Evolutionary conservation across 345 rosid species (phyloP).

Genomic region (Eucalyptus pumila): DNA sequence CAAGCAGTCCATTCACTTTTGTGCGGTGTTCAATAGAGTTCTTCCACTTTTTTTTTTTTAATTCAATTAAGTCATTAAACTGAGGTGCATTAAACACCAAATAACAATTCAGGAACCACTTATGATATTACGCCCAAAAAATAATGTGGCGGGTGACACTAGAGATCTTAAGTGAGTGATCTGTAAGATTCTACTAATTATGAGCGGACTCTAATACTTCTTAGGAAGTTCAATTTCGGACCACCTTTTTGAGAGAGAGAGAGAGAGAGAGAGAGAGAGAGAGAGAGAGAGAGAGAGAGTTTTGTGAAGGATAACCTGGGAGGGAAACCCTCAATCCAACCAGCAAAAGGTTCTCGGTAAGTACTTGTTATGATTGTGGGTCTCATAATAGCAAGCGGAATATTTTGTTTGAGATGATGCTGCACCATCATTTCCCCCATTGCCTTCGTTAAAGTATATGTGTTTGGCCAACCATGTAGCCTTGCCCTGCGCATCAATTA

Average conservation of each 20-base stretch:
- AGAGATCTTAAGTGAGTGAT: background rate
- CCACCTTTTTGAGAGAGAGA: background rate
- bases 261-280: background rate
- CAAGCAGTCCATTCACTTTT: too few relatives aligned
- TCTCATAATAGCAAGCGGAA: slow-evolving; percentile 12
- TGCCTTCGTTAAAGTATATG: slow-evolving; percentile 31
- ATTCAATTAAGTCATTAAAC: background rate
- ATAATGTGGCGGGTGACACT: background rate
- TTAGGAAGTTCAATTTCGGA: background rate
- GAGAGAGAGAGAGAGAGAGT: background rate
- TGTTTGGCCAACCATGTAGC: slow-evolving; percentile 30
- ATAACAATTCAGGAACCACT: background rate
- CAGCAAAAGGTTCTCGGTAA: slow-evolving; percentile 23
- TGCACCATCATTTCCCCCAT: slow-evolving; percentile 35
- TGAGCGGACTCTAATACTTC: background rate
- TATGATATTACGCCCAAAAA: background rate
- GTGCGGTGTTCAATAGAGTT: background rate
- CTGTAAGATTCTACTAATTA: background rate
- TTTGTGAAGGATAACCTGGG: background rate
- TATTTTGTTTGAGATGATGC: slow-evolving; percentile 7
- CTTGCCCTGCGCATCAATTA: slow-evolving; percentile 6
- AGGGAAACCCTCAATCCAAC: slow-evolving; percentile 27
- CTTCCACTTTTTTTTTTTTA: background rate
- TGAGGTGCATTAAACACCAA: background rate
- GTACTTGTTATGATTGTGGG: slow-evolving; percentile 27